Percentiles rank a stretch among this genome's conserved stretches.
Conservation (phyloP, 495 filamentous ascomycete species). For the Neurospora terricola region DNA sequence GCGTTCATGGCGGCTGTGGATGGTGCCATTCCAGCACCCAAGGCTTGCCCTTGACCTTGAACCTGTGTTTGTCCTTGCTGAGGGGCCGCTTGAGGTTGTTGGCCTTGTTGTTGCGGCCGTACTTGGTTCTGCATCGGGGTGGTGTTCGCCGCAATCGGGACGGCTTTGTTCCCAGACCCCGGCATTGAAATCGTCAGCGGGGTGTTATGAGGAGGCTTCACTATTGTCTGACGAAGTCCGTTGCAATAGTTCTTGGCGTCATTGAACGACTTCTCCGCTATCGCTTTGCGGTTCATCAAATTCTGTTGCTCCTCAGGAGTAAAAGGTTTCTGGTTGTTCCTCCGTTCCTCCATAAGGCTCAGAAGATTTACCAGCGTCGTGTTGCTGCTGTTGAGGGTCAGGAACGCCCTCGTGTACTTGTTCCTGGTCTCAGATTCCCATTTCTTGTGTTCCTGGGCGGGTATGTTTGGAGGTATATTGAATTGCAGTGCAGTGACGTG, state of each 20-base stretch:
- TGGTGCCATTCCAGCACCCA: background rate
- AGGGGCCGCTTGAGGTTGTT: slow-evolving; percentile 2
- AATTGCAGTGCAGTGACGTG: slow-evolving; percentile 30
- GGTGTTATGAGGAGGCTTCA: slow-evolving; percentile 13
- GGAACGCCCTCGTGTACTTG: slow-evolving; percentile 13
- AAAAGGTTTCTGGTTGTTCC: slow-evolving; percentile 19
- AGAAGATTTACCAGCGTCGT: slow-evolving; percentile 13
- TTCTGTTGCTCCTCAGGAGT: slow-evolving; percentile 25
- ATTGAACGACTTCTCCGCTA: slow-evolving; percentile 21
- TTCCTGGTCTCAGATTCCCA: slow-evolving; percentile 22
- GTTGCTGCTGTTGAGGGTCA: slow-evolving; percentile 10
- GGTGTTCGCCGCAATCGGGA: background rate
- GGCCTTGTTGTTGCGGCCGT: slow-evolving; percentile 6
- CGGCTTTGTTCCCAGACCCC: slow-evolving; percentile 13
- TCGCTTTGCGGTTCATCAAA: slow-evolving; percentile 18
- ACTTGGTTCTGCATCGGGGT: slow-evolving; percentile 16
- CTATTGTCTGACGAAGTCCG: slow-evolving; percentile 12
- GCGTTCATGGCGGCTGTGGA: slow-evolving; percentile 35
- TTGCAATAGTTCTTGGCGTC: slow-evolving; percentile 26
- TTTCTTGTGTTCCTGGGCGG: slow-evolving; percentile 14
- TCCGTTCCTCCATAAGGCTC: slow-evolving; percentile 21
- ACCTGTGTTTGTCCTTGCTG: slow-evolving; percentile 7
- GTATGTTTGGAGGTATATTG: slow-evolving; percentile 10
- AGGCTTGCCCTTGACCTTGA: slow-evolving; percentile 18
- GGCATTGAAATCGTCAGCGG: slow-evolving; percentile 3